Base-by-base conservation (phyloP, 352 stramenopile genomes). In the Phytophthora hybrid region DNA sequence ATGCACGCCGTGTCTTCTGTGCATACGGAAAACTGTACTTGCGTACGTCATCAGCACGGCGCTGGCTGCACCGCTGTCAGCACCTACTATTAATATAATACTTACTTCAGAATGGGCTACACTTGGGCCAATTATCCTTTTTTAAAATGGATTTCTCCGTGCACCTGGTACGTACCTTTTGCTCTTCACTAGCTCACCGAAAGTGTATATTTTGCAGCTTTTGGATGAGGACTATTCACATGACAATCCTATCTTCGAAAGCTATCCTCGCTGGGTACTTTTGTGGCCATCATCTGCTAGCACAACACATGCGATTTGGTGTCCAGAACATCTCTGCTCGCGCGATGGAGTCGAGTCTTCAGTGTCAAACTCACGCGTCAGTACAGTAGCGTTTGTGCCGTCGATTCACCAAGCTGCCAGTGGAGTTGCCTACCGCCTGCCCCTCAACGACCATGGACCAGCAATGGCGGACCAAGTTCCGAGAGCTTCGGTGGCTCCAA, bases 401-500 rank as follows among this genome's bases (percentile, higher is more conserved):
- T 4, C 11, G 10, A 46, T 46, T n/a, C 37, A 2, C 4, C 11
- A 46, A 46, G 37, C 37, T 46, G 5, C 7, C 37, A 18, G 37
- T 46, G 37, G 11, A 31, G 2, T 31, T 31, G 26, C 26, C 26
- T 2, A 31, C 26, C 6, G 3, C 6, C 26, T 46, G 37, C 16
- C 44, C 5, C n/a, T 34, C 31, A 5, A 52, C 47, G 19, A 19
- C 60, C 29, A 59, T 53, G 46, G 34, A 9, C 1, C 60, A 13
- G 19, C 31, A 58, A n/a, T 59, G 44, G 44, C 3, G 19, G 55
- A 13, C 37, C 14, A 69, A 55, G 47, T 18, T 51, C 11, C 51
- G 59, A 31, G 63, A 62, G 13, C 58, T n/a, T 13, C 23, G 53
- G 10, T 75, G 46, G 61, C 53, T 71, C 11, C 69, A 54, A 39